phyloP scores from a whole-genome alignment of 768 basidiomycete species.

The Tylopilus cervinicoccineus region DNA sequence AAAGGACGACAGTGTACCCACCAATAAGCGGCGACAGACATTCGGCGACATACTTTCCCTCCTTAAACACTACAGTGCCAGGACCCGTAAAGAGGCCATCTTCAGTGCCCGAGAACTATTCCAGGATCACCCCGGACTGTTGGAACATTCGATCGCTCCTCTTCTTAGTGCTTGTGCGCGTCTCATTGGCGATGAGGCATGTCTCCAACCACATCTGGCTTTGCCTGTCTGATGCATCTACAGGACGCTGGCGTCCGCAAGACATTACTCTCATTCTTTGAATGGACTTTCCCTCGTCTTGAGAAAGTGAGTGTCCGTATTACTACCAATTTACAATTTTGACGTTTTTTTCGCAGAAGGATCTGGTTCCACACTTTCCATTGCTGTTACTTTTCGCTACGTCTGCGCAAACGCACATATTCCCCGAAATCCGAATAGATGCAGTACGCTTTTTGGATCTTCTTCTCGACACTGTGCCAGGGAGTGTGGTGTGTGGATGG shows the following conservation, averaged over 20 bases:
- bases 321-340: background rate
- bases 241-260: slow-evolving; percentile 83
- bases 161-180: slow-evolving; percentile 63
- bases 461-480: slow-evolving; percentile 67
- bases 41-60: slow-evolving; percentile 75
- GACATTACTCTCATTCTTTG: slow-evolving; percentile 59
- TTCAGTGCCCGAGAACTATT: slow-evolving; percentile 70
- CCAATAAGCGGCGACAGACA: slow-evolving; percentile 71
- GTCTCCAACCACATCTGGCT: slow-evolving; percentile 11
- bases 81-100: slow-evolving; percentile 76
- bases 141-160: slow-evolving; percentile 48
- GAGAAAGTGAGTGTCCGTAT: slow-evolving; percentile 42
- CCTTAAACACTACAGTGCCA: slow-evolving; percentile 78
- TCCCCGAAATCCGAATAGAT: slow-evolving; percentile 91
- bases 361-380: slow-evolving; percentile 70
- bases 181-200: slow-evolving; percentile 78
- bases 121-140: slow-evolving; percentile 52
- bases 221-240: background rate
- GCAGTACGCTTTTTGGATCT: slow-evolving; percentile 78
- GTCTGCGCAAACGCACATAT: slow-evolving; percentile 92
- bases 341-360: slow-evolving; percentile 44
- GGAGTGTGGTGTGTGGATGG: slow-evolving; percentile 67
- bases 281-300: slow-evolving; percentile 68
- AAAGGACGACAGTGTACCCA: slow-evolving; percentile 55
- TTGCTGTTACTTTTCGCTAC: slow-evolving; percentile 79